phyloP scores from a whole-genome alignment of 2,329 filamentous ascomycete genomes.

The Ciborinia camelliae region DNA sequence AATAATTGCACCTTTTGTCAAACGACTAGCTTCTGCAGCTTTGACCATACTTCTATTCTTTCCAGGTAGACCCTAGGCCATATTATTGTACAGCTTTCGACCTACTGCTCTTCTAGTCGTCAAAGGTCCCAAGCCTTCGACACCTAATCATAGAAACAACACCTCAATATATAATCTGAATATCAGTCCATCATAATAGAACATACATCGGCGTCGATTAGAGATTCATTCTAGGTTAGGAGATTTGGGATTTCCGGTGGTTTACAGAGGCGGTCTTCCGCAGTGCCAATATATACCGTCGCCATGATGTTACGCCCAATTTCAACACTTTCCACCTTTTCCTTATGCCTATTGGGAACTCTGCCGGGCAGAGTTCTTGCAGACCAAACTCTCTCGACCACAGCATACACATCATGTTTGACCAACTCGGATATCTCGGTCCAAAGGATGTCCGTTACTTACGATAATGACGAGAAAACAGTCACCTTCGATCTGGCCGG shows the following conservation, averaged over 20 bases:
- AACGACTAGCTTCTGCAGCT: constrained; percentile 10
- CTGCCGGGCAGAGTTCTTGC: constrained; percentile 50
- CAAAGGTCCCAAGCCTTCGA: constrained; percentile 4
- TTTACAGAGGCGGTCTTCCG: constrained; percentile 14
- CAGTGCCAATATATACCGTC: constrained; percentile 20
- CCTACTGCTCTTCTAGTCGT: constrained; percentile 5
- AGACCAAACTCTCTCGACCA: constrained; percentile 72
- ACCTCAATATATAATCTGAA: constrained; percentile 7
- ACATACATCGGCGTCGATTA: constrained; percentile 1
- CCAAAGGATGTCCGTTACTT: constrained; percentile 70
- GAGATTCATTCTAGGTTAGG: neutral
- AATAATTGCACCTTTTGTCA: neutral
- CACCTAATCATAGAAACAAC: constrained; percentile 15
- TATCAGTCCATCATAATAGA: constrained; percentile 1
- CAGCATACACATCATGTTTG: constrained; percentile 73
- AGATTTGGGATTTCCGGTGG: constrained; percentile 8
- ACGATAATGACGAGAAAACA: constrained; percentile 69
- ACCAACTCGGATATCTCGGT: constrained; percentile 61
- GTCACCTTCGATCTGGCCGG: constrained; percentile 82
- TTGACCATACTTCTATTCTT: constrained; percentile 40
- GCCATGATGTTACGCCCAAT: constrained; percentile 35
- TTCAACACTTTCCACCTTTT: constrained; percentile 31
- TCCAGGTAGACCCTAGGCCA: constrained; percentile 59
- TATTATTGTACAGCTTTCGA: constrained; percentile 34
- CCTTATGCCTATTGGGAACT: constrained; percentile 33